phyloP scores from a whole-genome alignment of 805 yeast genomes.

The Vanderwaltozyma yarrowii region DNA sequence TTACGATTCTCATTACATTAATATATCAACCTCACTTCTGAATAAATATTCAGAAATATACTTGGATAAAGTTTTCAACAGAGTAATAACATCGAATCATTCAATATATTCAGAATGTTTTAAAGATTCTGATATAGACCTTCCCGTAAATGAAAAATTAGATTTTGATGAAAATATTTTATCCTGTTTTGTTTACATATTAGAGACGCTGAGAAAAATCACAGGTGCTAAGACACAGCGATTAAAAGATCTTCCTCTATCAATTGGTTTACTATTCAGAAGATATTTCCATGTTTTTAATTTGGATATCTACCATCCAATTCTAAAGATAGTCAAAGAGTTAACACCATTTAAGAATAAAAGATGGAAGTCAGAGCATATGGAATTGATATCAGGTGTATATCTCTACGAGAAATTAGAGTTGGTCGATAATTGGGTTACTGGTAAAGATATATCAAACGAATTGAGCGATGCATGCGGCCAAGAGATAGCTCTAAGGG shows the following conservation, averaged over 20 bases:
- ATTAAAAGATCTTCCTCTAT: conserved; percentile 25
- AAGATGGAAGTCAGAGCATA: conserved; percentile 86
- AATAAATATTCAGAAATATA: conserved; percentile 22
- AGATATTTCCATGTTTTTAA: conserved; percentile 49
- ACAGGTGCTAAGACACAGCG: conserved; percentile 67
- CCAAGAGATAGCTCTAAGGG: conserved; percentile 76
- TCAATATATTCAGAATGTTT: conserved; percentile 24
- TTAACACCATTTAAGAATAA: conserved; percentile 85
- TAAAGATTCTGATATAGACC: neutral
- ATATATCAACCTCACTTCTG: conserved; percentile 18
- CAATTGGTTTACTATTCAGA: conserved; percentile 25
- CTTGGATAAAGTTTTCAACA: conserved; percentile 24
- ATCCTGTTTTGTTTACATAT: conserved; percentile 18
- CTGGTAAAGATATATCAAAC: conserved; percentile 66
- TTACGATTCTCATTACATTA: conserved; percentile 58
- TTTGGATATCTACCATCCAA: conserved; percentile 51
- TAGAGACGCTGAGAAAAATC: conserved; percentile 47
- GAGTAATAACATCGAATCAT: conserved; percentile 10
- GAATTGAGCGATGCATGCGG: conserved; percentile 70
- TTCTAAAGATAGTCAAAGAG: conserved; percentile 63
- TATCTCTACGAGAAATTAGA: conserved; percentile 65
- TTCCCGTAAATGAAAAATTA: neutral
- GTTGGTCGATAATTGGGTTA: conserved; percentile 79
- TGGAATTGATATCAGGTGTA: conserved; percentile 86
- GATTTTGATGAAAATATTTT: conserved; percentile 5